phyloP scores from a whole-genome alignment of 1,284 basidiomycete species.

The Austroboletus novae-zelandiae region DNA sequence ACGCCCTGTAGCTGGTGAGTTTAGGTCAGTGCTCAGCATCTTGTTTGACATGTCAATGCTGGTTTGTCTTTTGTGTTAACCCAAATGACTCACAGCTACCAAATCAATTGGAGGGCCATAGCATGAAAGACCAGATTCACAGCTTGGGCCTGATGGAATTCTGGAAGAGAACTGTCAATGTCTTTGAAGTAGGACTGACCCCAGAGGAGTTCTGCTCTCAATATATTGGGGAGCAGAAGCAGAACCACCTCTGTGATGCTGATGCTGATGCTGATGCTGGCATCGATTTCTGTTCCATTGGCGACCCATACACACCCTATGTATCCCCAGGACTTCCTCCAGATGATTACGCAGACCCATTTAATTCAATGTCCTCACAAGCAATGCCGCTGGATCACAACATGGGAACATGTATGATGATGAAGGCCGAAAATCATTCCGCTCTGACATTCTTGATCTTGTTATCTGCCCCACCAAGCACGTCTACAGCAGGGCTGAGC shows the following conservation, averaged over 20 bases:
- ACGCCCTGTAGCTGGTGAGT: too few species aligned
- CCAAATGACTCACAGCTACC: conserved; percentile 96
- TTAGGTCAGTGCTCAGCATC: conserved; percentile 75
- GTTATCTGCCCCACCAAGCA: too few species aligned
- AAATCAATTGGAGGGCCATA: conserved; percentile 89
- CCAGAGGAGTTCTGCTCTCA: conserved; percentile 86
- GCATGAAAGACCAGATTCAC: conserved; percentile 89
- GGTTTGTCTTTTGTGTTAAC: conserved; percentile 92
- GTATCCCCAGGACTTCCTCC: too few species aligned
- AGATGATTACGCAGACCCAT: too few species aligned
- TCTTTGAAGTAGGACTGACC: conserved; percentile 85
- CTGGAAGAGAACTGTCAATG: conserved; percentile 60
- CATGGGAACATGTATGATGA: conserved; percentile 65
- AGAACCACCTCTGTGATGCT: conserved; percentile 71
- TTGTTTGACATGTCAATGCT: conserved; percentile 87
- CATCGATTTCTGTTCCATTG: too few species aligned
- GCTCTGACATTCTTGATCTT: conserved; percentile 79
- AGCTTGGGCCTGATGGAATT: conserved; percentile 82
- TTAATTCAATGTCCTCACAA: conserved; percentile 43
- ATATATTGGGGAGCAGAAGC: conserved; percentile 83
- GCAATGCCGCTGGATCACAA: conserved; percentile 75
- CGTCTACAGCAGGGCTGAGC: too few species aligned
- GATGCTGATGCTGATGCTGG: too few species aligned
- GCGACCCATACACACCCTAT: too few species aligned
- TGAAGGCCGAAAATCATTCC: conserved; percentile 74